These are phyloP conservation scores for Gloeopeniophorella convolvens DNA, from an alignment of 768 basidiomycete species.

Conservation along the genomic window DNA sequence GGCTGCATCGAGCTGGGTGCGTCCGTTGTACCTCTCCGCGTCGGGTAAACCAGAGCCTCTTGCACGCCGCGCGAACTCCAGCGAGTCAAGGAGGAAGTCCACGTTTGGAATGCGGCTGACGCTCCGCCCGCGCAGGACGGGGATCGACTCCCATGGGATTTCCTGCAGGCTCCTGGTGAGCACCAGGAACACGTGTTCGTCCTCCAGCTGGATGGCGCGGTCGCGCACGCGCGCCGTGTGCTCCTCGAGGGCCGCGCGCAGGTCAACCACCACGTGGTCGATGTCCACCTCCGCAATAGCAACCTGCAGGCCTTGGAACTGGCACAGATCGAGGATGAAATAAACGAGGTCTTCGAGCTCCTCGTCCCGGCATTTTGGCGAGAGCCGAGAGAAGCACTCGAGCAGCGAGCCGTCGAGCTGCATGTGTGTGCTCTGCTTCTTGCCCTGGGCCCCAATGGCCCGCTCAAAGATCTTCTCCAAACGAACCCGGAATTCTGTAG, in stretches of 20 bases:
- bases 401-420: constrained; percentile 70
- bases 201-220: constrained; percentile 28
- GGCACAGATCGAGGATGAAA: constrained; percentile 90
- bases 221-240: constrained; percentile 40
- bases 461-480: constrained; percentile 74
- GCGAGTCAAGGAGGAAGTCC: constrained; percentile 80
- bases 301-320: constrained; percentile 85
- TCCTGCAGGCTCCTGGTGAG: constrained; percentile 86
- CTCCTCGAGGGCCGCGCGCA: constrained; percentile 72
- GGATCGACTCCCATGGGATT: constrained; percentile 95
- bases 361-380: constrained; percentile 80
- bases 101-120: constrained; percentile 91
- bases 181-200: constrained; percentile 80
- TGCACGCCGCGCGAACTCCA: constrained; percentile 46
- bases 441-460: constrained; percentile 53
- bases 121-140: constrained; percentile 73
- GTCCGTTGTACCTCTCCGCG: constrained; percentile 31
- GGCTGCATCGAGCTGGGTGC: constrained; percentile 52
- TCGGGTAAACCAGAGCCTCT: constrained; percentile 32
- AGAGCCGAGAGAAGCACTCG: constrained; percentile 78
- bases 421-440: constrained; percentile 46
- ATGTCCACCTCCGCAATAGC: constrained; percentile 90
- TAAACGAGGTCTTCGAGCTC: constrained; percentile 94
- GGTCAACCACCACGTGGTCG: constrained; percentile 82
- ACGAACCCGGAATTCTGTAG: constrained; percentile 54